phyloP scores from a whole-genome alignment of 1,284 basidiomycete species.

The Ceratobasidium sp. region DNA sequence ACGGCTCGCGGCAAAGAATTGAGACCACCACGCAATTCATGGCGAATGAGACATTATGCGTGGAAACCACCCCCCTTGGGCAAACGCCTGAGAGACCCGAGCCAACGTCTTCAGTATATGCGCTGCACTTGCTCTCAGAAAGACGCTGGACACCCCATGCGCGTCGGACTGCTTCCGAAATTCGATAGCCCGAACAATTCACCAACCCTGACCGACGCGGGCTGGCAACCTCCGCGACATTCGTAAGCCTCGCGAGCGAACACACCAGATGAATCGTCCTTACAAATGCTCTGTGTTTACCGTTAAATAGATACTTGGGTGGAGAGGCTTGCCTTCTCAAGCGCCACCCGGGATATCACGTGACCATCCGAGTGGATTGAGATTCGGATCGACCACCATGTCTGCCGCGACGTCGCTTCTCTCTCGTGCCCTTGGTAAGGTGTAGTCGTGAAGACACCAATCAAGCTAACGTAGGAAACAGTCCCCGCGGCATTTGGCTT shows the following conservation, averaged over 20 bases:
- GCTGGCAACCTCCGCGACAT: too few species aligned
- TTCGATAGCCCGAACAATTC: not conserved
- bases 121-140: not conserved
- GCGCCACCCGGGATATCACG: conserved; percentile 3
- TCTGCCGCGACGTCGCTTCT: conserved; percentile 23
- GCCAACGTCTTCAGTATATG: conserved; percentile 5
- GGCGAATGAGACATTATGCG: not conserved
- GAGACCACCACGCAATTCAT: not conserved
- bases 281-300: too few species aligned
- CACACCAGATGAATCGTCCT: too few species aligned
- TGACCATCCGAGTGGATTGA: not conserved
- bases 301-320: too few species aligned
- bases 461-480: conserved; percentile 53
- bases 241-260: too few species aligned
- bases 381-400: conserved; percentile 31
- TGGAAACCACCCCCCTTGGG: not conserved
- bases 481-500: conserved; percentile 82
- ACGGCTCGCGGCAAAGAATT: not conserved
- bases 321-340: not conserved
- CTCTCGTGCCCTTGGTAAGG: conserved; percentile 34
- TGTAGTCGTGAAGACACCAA: not conserved
- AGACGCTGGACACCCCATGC: not conserved
- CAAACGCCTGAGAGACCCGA: not conserved
- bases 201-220: too few species aligned
- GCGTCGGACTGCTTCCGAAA: not conserved